Evolutionary conservation across 1,284 basidiomycete genomes (phyloP).

Genomic region (Salmacisia buchloeana): DNA sequence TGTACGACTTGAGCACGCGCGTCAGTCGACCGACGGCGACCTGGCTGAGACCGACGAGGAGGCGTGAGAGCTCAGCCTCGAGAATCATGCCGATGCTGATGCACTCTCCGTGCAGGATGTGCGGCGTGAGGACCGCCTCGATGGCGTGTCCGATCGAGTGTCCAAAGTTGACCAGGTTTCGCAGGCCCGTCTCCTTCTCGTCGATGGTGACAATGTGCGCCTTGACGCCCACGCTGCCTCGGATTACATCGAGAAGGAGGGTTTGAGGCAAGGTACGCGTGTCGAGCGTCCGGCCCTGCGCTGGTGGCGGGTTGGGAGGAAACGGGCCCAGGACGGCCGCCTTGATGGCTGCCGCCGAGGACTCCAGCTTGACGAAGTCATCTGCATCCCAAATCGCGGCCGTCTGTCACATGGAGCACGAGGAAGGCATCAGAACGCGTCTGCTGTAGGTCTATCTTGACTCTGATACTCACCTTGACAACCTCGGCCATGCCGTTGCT

Average conservation of each 20-base stretch:
- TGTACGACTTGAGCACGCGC: slow-evolving; percentile 44
- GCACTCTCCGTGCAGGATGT: slow-evolving; percentile 49
- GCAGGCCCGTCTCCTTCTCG: slow-evolving; percentile 49
- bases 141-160: slow-evolving; percentile 50
- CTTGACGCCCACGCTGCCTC: slow-evolving; percentile 49
- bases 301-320: slow-evolving; percentile 22
- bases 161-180: slow-evolving; percentile 50
- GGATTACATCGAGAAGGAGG: slow-evolving; percentile 48
- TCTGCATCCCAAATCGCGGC: slow-evolving; percentile 49
- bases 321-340: slow-evolving; percentile 42
- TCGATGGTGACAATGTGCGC: slow-evolving; percentile 49
- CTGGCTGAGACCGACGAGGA: slow-evolving; percentile 42
- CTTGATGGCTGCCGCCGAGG: slow-evolving; percentile 38
- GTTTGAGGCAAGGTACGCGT: slow-evolving; percentile 43
- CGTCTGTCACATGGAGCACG: too few relatives aligned
- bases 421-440: too few relatives aligned
- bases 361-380: slow-evolving; percentile 49
- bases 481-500: slow-evolving; percentile 99
- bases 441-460: background rate
- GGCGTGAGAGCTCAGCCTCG: slow-evolving; percentile 46
- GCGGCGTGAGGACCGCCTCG: slow-evolving; percentile 48
- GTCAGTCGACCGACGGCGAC: slow-evolving; percentile 44
- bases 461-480: slow-evolving; percentile 66
- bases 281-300: slow-evolving; percentile 38
- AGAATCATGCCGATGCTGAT: slow-evolving; percentile 49